phyloP scores from a whole-genome alignment of 176 grass and related monocot species.

The Rhynchospora tenuis region DNA sequence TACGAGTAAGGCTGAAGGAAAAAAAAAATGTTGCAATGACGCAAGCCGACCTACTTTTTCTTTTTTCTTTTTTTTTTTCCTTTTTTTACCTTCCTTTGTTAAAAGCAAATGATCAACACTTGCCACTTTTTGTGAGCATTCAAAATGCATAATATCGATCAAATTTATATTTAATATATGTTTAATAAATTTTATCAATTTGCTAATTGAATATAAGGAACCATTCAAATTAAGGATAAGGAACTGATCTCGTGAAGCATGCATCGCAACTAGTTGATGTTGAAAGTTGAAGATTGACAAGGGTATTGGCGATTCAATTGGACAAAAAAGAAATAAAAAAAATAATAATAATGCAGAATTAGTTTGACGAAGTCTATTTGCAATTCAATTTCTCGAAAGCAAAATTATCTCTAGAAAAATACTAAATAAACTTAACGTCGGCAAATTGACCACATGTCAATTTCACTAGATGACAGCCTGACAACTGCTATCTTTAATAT shows the following conservation, averaged over 20 bases:
- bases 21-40: too few species aligned
- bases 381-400: neutral
- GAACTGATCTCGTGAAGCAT: neutral
- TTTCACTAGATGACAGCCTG: neutral
- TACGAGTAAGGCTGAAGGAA: too few species aligned
- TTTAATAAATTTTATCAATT: neutral
- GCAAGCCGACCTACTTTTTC: neutral
- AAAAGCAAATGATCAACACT: neutral
- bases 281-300: neutral
- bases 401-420: neutral
- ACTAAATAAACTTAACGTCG: neutral
- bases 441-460: neutral
- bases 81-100: neutral
- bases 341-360: neutral
- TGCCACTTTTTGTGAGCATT: neutral
- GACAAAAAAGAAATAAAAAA: neutral
- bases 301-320: slow-evolving; percentile 8
- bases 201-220: neutral
- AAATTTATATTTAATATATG: neutral
- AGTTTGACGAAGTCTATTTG: neutral
- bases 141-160: neutral
- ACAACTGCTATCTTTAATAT: neutral
- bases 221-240: neutral
- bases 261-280: neutral
- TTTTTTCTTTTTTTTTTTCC: too few species aligned